Base-by-base conservation (phyloP, 1,139 yeast species). In the Pichia terricola region DNA sequence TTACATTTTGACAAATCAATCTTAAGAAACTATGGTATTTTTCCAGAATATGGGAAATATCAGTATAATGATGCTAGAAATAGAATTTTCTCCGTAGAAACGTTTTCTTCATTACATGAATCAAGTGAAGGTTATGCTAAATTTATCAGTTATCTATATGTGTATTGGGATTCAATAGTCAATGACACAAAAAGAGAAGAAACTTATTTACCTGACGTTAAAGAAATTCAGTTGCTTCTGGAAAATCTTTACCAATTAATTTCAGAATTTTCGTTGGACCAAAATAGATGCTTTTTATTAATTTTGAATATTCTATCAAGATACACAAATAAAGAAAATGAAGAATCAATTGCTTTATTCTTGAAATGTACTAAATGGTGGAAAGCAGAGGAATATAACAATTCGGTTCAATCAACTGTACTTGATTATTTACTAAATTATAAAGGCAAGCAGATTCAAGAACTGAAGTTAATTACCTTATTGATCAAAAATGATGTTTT, bases 121-220 rank as follows among this genome's bases (percentile, higher is more conserved):
- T 84, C 84, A 52, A 66, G 79, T 16, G 91, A 82, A 58, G 98
- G 97, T 1, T 91, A 77, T 62, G 64, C 95, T 16, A 80, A 81
- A 54, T 65, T 85, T 35, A 63, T 80, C 0, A 72, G 72, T 6
- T 78, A 80, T 46, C 51, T 84, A n/a, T 62, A 64, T 46, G 52
- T 63, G 2, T 70, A 78, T 3, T 65, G 76, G 39, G 60, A 60
- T 34, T 65, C 68, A 28, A 8, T 30, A 8, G 11, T 8, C 8
- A 8, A 8, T 8, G 11, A 2, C 11, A 30, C 10, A 30, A 8
- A 8, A 30, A 30, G 33, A 8, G 11, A 30, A 30, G 33, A 8
- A 8, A 8, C 11, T 8, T 8, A 30, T 11, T 43, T 38, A 31
- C 63, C 65, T 2, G 70, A 73, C 44, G 65, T 74, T 7, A 54